Conservation (phyloP, 2,329 filamentous ascomycete species). For the Colletotrichum sp. region DNA sequence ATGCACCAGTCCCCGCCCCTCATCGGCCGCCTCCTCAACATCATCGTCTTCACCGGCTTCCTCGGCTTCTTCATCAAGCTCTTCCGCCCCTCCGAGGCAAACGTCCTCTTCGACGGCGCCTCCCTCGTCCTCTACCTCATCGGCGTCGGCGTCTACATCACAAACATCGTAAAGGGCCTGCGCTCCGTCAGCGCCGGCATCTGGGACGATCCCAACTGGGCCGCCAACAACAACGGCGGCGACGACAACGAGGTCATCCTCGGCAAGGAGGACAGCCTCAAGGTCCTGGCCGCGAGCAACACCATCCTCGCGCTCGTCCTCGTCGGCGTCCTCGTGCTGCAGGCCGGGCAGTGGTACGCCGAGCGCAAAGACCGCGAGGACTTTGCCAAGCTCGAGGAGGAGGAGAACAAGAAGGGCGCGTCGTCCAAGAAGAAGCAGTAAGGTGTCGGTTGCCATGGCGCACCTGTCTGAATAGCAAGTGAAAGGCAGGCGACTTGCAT, state of each 20-base stretch:
- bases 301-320: slow-evolving; percentile 94
- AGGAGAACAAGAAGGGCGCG: slow-evolving; percentile 34
- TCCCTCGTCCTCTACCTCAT: slow-evolving; percentile 84
- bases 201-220: slow-evolving; percentile 51
- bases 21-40: slow-evolving; percentile 92
- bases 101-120: slow-evolving; percentile 91
- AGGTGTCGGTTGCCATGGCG: not conserved
- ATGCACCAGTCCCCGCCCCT: slow-evolving; percentile 90
- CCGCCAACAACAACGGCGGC: slow-evolving; percentile 39
- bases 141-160: slow-evolving; percentile 89
- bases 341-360: slow-evolving; percentile 98
- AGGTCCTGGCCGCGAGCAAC: slow-evolving; percentile 92
- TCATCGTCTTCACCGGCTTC: slow-evolving; percentile 87
- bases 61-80: slow-evolving; percentile 92
- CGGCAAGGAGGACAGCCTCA: slow-evolving; percentile 85
- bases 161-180: slow-evolving; percentile 96
- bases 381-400: slow-evolving; percentile 66
- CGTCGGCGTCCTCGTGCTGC: slow-evolving; percentile 88
- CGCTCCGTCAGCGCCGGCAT: slow-evolving; percentile 78
- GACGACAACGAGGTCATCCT: slow-evolving; percentile 69
- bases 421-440: slow-evolving; percentile 23
- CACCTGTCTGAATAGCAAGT: not conserved
- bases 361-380: slow-evolving; percentile 92
- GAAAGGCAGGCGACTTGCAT: not conserved
- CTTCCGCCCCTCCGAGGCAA: slow-evolving; percentile 90